phyloP scores from a whole-genome alignment of 768 basidiomycete species.

The Nidularia pulvinata region DNA sequence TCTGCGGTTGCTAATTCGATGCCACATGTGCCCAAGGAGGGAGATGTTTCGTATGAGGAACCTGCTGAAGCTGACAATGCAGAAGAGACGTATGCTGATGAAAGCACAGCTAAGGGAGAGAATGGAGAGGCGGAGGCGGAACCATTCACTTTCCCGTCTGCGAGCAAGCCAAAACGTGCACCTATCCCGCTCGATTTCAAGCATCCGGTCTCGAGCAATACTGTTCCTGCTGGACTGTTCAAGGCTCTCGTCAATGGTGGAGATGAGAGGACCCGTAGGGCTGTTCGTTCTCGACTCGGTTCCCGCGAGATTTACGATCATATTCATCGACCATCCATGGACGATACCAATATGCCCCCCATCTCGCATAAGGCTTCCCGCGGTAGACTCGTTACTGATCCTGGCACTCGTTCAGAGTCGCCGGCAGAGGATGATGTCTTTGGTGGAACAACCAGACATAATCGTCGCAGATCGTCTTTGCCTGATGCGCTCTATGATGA shows the following conservation, averaged over 20 bases:
- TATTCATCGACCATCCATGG: constrained; percentile 69
- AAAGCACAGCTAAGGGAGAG: constrained; percentile 30
- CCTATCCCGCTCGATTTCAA: constrained; percentile 81
- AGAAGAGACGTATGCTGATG: constrained; percentile 23
- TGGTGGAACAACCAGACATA: constrained; percentile 23
- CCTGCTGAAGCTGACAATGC: constrained; percentile 10
- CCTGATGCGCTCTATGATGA: constrained; percentile 53
- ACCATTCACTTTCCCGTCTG: constrained; percentile 20
- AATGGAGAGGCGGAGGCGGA: constrained; percentile 18
- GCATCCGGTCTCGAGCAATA: constrained; percentile 55
- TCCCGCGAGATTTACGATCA: constrained; percentile 77
- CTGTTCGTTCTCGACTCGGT: constrained; percentile 74
- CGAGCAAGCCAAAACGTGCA: constrained; percentile 53
- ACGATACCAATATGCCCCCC: constrained; percentile 67
- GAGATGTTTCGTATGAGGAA: constrained; percentile 9
- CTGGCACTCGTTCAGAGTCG: constrained; percentile 25
- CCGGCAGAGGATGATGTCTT: constrained; percentile 35
- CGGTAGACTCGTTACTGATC: constrained; percentile 58
- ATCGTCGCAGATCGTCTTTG: constrained; percentile 55
- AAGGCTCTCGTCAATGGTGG: constrained; percentile 63
- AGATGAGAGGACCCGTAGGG: constrained; percentile 69
- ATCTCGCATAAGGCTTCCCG: constrained; percentile 66
- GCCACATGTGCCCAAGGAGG: constrained; percentile 22
- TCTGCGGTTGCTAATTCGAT: constrained; percentile 31
- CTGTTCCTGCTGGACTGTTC: constrained; percentile 85